These are phyloP conservation scores for Cladorrhinum samala DNA, from an alignment of 495 filamentous ascomycete genomes.

Conservation along the genomic window DNA sequence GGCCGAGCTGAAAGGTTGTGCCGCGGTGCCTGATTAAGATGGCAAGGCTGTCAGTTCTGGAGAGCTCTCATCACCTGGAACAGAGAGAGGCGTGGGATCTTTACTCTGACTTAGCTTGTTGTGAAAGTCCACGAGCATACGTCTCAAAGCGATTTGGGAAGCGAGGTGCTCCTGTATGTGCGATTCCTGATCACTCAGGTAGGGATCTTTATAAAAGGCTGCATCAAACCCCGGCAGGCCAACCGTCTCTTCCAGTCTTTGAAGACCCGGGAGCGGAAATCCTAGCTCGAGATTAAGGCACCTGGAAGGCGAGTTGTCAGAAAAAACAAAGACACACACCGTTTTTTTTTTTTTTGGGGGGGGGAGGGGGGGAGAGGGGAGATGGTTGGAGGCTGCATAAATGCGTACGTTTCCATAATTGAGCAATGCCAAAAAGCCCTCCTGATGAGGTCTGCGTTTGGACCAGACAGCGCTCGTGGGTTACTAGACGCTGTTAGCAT, in stretches of 20 bases:
- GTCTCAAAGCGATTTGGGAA: slow-evolving; percentile 52
- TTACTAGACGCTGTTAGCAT: slow-evolving; percentile 26
- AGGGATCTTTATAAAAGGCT: slow-evolving; percentile 40
- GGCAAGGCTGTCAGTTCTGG: background rate
- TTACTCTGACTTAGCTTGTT: slow-evolving; percentile 43
- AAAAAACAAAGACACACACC: too few species aligned
- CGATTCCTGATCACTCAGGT: slow-evolving; percentile 41
- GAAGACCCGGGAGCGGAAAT: slow-evolving; percentile 47
- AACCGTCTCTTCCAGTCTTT: slow-evolving; percentile 42
- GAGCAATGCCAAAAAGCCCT: slow-evolving; percentile 54
- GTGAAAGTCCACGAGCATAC: slow-evolving; percentile 46
- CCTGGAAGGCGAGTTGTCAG: slow-evolving; percentile 18
- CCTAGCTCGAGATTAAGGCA: slow-evolving; percentile 51
- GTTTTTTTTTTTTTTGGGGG: background rate
- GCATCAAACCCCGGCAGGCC: slow-evolving; percentile 48
- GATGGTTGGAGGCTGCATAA: background rate
- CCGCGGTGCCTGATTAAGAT: background rate
- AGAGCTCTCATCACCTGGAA: background rate
- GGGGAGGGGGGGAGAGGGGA: background rate
- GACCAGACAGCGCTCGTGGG: slow-evolving; percentile 41
- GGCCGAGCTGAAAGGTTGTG: slow-evolving; percentile 9
- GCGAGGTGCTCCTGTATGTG: slow-evolving; percentile 53
- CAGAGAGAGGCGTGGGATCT: slow-evolving; percentile 2
- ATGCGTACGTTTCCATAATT: slow-evolving; percentile 50
- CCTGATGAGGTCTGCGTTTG: slow-evolving; percentile 45